phyloP scores from a whole-genome alignment of 768 basidiomycete genomes.

The Mycena venus region DNA sequence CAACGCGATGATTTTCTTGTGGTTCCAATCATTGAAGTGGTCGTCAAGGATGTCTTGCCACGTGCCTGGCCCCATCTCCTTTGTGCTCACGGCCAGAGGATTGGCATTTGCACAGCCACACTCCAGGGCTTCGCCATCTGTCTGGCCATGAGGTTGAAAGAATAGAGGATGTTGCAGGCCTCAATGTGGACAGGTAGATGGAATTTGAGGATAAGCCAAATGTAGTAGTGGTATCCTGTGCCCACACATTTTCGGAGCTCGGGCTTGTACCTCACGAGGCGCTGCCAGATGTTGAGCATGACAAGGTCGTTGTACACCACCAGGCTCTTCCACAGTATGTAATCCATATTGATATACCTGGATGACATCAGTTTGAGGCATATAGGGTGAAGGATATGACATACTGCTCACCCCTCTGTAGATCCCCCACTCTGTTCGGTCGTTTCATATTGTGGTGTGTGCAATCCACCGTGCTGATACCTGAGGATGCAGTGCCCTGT shows the following conservation, averaged over 20 bases:
- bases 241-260: not conserved
- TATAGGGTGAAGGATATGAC: not conserved
- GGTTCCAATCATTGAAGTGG: constrained; percentile 3
- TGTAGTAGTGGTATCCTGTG: not conserved
- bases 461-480: constrained; percentile 25
- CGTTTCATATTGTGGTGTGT: constrained; percentile 29
- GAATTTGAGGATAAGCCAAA: not conserved
- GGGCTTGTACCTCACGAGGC: constrained; percentile 23
- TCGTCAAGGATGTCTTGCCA: too few species aligned
- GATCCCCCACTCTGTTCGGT: constrained; percentile 33
- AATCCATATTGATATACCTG: constrained; percentile 8
- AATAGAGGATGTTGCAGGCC: too few species aligned
- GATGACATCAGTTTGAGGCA: not conserved
- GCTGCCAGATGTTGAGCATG: constrained; percentile 30
- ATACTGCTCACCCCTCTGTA: constrained; percentile 37
- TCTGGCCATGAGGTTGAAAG: too few species aligned
- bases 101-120: not conserved
- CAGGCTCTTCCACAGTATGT: constrained; percentile 38
- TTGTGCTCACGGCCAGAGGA: not conserved
- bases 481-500: constrained; percentile 6
- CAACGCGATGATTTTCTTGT: not conserved
- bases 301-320: constrained; percentile 3
- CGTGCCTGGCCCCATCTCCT: constrained; percentile 1
- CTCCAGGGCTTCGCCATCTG: too few species aligned
- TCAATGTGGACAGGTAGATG: not conserved